Percentiles rank a stretch among this genome's conserved stretches.
Evolutionary conservation across 352 stramenopile species (phyloP).

Genomic region (Elongisporangium prolatum): DNA sequence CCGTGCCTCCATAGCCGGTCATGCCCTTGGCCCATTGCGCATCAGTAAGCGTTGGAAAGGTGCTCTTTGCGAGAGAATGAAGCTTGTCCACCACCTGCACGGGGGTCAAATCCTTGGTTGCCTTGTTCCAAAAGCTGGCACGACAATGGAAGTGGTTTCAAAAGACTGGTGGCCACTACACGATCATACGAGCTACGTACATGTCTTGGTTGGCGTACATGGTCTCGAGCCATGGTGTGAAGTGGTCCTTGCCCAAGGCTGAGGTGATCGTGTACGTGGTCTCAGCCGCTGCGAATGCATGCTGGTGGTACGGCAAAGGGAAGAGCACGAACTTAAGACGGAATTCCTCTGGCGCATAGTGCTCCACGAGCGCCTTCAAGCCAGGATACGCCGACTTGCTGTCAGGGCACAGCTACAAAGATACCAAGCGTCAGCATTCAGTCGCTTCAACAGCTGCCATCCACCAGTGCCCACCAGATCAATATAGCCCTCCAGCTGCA

Average conservation of each 20-base stretch:
- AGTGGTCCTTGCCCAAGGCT: slow-evolving; percentile 45
- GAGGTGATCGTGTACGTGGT: slow-evolving; percentile 60
- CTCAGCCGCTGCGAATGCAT: slow-evolving; percentile 64
- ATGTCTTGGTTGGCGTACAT: slow-evolving; percentile 77
- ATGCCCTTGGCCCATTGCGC: slow-evolving; percentile 67
- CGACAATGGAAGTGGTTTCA: neutral
- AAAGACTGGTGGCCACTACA: neutral
- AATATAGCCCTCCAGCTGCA: slow-evolving; percentile 84
- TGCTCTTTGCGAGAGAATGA: slow-evolving; percentile 50
- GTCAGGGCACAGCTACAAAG: slow-evolving; percentile 59
- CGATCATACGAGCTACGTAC: slow-evolving; percentile 19
- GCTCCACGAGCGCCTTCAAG: slow-evolving; percentile 46
- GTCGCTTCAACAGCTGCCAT: neutral
- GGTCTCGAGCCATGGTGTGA: slow-evolving; percentile 70
- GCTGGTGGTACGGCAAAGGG: slow-evolving; percentile 72
- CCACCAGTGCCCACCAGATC: slow-evolving; percentile 43
- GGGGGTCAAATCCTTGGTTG: slow-evolving; percentile 68
- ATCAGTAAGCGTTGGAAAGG: slow-evolving; percentile 56
- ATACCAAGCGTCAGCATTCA: neutral
- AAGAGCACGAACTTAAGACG: slow-evolving; percentile 74
- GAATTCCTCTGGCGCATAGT: slow-evolving; percentile 56
- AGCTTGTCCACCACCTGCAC: slow-evolving; percentile 66
- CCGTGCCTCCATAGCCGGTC: slow-evolving; percentile 70
- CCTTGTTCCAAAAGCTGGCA: slow-evolving; percentile 71
- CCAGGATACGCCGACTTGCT: slow-evolving; percentile 66